Percentiles rank a stretch among this genome's conserved stretches.
These are phyloP conservation scores for Fusarium duplospermum DNA, from an alignment of 2,329 filamentous ascomycete species.

Conservation along the genomic window DNA sequence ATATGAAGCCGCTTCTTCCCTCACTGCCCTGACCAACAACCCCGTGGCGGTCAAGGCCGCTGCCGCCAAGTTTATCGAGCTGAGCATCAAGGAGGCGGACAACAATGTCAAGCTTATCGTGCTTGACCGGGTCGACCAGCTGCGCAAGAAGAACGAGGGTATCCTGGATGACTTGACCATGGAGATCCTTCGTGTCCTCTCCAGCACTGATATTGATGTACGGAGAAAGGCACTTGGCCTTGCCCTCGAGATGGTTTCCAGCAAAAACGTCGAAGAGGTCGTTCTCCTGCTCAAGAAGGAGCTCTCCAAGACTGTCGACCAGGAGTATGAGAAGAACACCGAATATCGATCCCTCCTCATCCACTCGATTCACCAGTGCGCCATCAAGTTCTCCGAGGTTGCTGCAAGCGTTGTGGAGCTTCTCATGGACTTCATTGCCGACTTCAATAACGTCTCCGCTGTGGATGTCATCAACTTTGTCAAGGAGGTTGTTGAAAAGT, in stretches of 20 bases:
- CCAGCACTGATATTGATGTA: slow-evolving; percentile 95
- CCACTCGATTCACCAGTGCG: slow-evolving; percentile 96
- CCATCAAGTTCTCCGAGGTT: slow-evolving; percentile 99
- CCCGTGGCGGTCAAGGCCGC: slow-evolving; percentile 98
- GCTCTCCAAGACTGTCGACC: slow-evolving; percentile 95
- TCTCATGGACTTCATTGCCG: slow-evolving; percentile 98
- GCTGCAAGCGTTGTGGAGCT: slow-evolving; percentile 96
- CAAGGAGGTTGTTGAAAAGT: slow-evolving; percentile 98
- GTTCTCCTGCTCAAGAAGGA: slow-evolving; percentile 97
- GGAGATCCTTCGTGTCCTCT: slow-evolving; percentile 95
- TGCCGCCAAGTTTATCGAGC: slow-evolving; percentile 93
- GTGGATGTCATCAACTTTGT: slow-evolving; percentile 99
- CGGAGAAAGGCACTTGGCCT: slow-evolving; percentile 90
- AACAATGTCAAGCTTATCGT: slow-evolving; percentile 99
- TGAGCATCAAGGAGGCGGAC: slow-evolving; percentile 96
- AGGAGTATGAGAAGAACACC: slow-evolving; percentile 98
- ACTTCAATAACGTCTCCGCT: slow-evolving; percentile 96
- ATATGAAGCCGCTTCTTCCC: slow-evolving; percentile 95
- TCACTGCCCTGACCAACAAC: slow-evolving; percentile 94
- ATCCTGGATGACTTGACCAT: slow-evolving; percentile 94
- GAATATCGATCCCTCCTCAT: slow-evolving; percentile 96
- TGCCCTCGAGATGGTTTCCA: slow-evolving; percentile 96
- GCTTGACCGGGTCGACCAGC: slow-evolving; percentile 89
- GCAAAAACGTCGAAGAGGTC: slow-evolving; percentile 98
- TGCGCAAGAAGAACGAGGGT: slow-evolving; percentile 89